These are phyloP conservation scores for Trypanosomatidae sp. DNA, from an alignment of 208 protist genomes.

Conservation along the genomic window DNA sequence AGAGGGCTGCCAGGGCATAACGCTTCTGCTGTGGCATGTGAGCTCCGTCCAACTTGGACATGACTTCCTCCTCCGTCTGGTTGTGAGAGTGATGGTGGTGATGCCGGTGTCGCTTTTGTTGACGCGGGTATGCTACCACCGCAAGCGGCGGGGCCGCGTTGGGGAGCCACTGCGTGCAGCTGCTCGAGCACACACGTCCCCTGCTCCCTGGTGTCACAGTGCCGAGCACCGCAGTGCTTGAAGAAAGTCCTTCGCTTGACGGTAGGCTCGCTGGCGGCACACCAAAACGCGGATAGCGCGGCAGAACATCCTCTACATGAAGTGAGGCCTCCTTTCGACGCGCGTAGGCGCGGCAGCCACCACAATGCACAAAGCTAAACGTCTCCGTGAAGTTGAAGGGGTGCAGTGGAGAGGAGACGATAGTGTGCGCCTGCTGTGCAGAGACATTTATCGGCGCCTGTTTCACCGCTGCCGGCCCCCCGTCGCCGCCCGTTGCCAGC, in stretches of 20 bases:
- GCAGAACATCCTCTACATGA: conserved; percentile 50
- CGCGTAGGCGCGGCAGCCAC: conserved; percentile 34
- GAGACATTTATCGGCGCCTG: conserved; percentile 54
- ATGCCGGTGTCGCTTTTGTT: not conserved
- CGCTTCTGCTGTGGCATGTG: conserved; percentile 21
- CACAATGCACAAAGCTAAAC: conserved; percentile 67
- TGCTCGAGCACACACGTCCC: conserved; percentile 17
- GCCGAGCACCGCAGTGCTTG: not conserved
- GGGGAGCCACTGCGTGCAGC: conserved; percentile 29
- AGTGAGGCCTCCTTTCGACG: conserved; percentile 27
- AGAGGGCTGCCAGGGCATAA: conserved; percentile 53
- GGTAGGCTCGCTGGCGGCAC: conserved; percentile 18
- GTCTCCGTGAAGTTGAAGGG: conserved; percentile 75
- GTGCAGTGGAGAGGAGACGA: conserved; percentile 58
- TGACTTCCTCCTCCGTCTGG: conserved; percentile 1
- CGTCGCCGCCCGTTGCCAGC: conserved; percentile 39
- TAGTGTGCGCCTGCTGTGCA: conserved; percentile 25
- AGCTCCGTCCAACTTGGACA: conserved; percentile 1
- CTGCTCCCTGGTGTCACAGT: not conserved
- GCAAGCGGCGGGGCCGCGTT: conserved; percentile 13
- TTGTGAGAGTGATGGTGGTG: not conserved
- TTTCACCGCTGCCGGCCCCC: conserved; percentile 27
- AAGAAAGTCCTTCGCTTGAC: not conserved
- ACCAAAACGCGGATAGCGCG: conserved; percentile 51
- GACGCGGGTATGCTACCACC: conserved; percentile 13